Conservation (phyloP, 2,329 filamentous ascomycete genomes). For the Scedosporium apiospermum region DNA sequence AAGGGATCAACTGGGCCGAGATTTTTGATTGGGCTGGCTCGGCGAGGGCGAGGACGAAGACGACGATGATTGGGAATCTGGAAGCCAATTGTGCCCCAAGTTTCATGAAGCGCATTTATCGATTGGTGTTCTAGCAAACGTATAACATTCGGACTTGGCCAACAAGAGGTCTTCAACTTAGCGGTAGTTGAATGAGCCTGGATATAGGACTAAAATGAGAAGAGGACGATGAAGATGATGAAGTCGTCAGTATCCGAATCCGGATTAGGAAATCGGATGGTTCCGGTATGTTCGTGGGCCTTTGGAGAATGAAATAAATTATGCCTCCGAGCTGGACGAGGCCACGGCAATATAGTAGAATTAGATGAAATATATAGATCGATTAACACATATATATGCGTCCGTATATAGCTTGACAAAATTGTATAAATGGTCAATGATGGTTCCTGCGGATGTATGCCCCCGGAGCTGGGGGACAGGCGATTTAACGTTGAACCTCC, state of each 20-base stretch:
- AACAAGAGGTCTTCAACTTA: no score
- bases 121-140: no score
- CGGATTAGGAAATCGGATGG: neutral
- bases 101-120: no score
- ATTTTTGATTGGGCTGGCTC: no score
- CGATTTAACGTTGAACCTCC: neutral
- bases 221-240: neutral
- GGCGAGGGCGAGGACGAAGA: no score
- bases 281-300: neutral
- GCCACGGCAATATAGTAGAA: neutral
- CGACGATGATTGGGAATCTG: no score
- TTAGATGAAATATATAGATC: neutral
- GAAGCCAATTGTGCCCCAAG: no score
- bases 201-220: neutral
- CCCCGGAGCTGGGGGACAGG: no score
- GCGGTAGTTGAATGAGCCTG: no score
- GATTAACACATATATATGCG: neutral
- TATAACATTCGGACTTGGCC: no score
- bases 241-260: neutral
- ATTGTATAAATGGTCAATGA: neutral
- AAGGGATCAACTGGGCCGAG: no score
- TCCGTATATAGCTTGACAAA: neutral
- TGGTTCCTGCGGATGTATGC: no score
- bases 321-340: neutral
- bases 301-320: neutral